A percentile compares a stretch with the other conserved stretches of the same genome.
These are phyloP conservation scores for Hypoxylon sp. DNA, from an alignment of 2,329 filamentous ascomycete genomes.

Conservation along the genomic window DNA sequence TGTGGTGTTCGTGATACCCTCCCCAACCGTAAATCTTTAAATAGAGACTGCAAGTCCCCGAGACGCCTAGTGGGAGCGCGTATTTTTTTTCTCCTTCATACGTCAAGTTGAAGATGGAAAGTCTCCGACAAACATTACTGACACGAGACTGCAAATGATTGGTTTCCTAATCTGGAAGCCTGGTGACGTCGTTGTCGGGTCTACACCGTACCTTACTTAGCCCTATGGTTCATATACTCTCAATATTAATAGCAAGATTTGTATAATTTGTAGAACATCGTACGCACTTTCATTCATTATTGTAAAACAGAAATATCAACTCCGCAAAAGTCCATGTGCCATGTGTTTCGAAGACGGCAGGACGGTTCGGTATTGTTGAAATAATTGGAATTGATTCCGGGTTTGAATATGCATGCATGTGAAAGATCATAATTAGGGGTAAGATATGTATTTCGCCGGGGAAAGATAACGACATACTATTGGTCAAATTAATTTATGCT, in stretches of 20 bases:
- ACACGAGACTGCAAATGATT: conserved; percentile 14
- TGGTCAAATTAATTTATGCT: conserved; percentile 25
- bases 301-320: conserved; percentile 29
- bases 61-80: conserved; percentile 15
- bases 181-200: conserved; percentile 43
- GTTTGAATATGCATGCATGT: conserved; percentile 16
- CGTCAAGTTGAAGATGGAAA: conserved; percentile 8
- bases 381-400: conserved; percentile 20
- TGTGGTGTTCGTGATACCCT: conserved; percentile 18
- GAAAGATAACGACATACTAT: conserved; percentile 10
- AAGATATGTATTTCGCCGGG: conserved; percentile 5
- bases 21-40: conserved; percentile 12
- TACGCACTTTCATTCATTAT: conserved; percentile 22
- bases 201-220: conserved; percentile 29
- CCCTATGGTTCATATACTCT: conserved; percentile 22
- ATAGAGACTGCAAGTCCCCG: conserved; percentile 13
- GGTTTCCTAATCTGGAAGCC: conserved; percentile 22
- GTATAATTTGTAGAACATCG: conserved; percentile 12
- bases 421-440: conserved; percentile 2
- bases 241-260: conserved; percentile 10
- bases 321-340: conserved; percentile 32
- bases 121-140: background rate
- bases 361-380: conserved; percentile 6
- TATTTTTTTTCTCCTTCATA: conserved; percentile 7
- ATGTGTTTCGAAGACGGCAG: conserved; percentile 6